phyloP scores from a whole-genome alignment of 75 land plant genomes.

The Picea sitchensis region DNA sequence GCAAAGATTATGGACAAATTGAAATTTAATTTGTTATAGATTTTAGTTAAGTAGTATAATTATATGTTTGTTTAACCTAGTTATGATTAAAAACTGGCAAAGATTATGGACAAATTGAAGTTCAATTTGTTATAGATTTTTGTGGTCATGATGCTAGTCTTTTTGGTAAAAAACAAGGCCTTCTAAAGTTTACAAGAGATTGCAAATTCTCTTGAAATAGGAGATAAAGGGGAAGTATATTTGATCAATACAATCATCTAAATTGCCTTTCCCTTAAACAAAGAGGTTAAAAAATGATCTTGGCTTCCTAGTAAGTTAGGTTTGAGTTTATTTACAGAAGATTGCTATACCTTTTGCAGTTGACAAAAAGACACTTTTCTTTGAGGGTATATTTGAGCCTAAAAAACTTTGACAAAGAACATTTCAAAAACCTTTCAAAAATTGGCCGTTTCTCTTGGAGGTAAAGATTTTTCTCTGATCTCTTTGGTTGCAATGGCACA shows the following conservation, averaged over 20 bases:
- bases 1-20: too few relatives aligned
- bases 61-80: neutral
- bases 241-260: neutral
- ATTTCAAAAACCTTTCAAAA: neutral
- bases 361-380: neutral
- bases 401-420: neutral
- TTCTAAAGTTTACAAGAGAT: neutral
- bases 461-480: neutral
- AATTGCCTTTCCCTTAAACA: neutral
- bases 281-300: neutral
- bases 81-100: neutral
- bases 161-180: neutral
- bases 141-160: neutral
- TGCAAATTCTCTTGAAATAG: neutral
- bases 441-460: neutral
- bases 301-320: neutral
- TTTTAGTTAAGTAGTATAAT: too few relatives aligned
- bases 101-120: neutral
- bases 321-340: neutral
- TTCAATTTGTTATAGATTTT: neutral
- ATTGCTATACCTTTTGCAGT: neutral
- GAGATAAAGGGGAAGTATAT: neutral
- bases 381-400: neutral
- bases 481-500: neutral
- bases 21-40: too few relatives aligned